Evolutionary conservation across 164 flowering plant genomes (phyloP).

Genomic region (Vitis riparia): DNA sequence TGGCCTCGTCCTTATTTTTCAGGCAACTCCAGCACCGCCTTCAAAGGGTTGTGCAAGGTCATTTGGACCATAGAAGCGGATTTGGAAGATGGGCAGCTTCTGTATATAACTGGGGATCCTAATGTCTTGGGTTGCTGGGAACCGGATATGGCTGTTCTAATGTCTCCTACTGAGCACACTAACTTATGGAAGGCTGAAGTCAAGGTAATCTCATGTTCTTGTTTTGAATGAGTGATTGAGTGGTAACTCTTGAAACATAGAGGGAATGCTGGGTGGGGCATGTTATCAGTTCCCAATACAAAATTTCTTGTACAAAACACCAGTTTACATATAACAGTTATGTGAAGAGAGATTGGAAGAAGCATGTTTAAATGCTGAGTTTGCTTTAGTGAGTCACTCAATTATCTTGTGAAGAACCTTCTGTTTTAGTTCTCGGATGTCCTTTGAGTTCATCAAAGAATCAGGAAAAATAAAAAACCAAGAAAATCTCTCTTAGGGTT

Average conservation of each 20-base stretch:
- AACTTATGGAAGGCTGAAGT: constrained; percentile 65
- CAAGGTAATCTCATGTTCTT: constrained; percentile 34
- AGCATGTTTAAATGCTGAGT: no score
- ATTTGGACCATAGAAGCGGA: constrained; percentile 66
- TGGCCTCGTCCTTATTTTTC: constrained; percentile 16
- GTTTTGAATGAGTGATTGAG: neutral
- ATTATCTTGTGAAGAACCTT: no score
- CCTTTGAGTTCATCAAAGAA: no score
- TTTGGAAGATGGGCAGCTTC: constrained; percentile 50
- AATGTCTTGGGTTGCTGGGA: constrained; percentile 59
- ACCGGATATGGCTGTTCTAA: constrained; percentile 56
- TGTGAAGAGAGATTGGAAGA: no score
- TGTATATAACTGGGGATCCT: constrained; percentile 63
- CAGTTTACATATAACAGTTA: no score
- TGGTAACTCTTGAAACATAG: neutral
- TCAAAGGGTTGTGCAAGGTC: constrained; percentile 37
- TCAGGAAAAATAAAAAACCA: no score
- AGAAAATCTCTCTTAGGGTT: no score
- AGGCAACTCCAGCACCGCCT: constrained; percentile 25
- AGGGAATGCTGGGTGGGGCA: no score
- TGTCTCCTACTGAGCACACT: constrained; percentile 50
- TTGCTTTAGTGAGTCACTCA: no score
- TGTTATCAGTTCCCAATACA: no score
- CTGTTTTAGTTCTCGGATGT: no score
- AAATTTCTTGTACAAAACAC: no score